phyloP scores from a whole-genome alignment of 192 early-diverging fungal genomes.

The Podila verticillata region DNA sequence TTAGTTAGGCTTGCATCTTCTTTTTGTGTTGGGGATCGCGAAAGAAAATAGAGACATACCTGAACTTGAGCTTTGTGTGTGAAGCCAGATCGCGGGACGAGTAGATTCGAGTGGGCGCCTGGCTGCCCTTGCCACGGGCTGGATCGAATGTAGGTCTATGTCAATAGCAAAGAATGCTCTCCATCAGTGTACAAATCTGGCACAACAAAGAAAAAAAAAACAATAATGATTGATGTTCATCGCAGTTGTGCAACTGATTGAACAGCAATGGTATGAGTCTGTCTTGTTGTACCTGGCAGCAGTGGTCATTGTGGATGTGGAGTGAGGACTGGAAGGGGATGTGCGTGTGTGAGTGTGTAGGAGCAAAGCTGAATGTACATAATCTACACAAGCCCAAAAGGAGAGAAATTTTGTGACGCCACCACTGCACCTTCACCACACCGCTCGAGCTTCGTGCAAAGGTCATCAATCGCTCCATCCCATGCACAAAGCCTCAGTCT shows the following conservation, averaged over 20 bases:
- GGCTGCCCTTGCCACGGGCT: constrained; percentile 71
- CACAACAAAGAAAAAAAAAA: background rate
- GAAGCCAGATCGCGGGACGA: constrained; percentile 77
- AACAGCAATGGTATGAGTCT: background rate
- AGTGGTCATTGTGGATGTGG: constrained; percentile 45
- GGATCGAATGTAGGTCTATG: constrained; percentile 80
- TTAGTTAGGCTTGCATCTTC: too few species aligned
- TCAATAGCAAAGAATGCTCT: background rate
- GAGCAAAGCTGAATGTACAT: too few species aligned
- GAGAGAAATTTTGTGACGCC: too few species aligned
- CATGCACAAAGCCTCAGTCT: too few species aligned
- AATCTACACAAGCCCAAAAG: too few species aligned
- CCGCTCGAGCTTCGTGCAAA: too few species aligned
- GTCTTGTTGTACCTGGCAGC: constrained; percentile 38
- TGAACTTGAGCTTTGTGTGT: constrained; percentile 82
- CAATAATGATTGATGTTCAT: background rate
- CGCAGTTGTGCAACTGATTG: background rate
- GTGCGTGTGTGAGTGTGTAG: background rate
- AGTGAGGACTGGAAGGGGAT: background rate
- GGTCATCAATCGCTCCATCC: too few species aligned
- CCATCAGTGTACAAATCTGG: background rate
- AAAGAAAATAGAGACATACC: constrained; percentile 45
- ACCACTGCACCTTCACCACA: too few species aligned
- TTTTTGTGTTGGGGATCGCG: background rate
- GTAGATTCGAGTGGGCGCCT: constrained; percentile 70